A percentile compares a stretch with the other conserved stretches of the same genome.
These are phyloP conservation scores for Naganishia vishniacii DNA, from an alignment of 768 basidiomycete species.

Conservation along the genomic window DNA sequence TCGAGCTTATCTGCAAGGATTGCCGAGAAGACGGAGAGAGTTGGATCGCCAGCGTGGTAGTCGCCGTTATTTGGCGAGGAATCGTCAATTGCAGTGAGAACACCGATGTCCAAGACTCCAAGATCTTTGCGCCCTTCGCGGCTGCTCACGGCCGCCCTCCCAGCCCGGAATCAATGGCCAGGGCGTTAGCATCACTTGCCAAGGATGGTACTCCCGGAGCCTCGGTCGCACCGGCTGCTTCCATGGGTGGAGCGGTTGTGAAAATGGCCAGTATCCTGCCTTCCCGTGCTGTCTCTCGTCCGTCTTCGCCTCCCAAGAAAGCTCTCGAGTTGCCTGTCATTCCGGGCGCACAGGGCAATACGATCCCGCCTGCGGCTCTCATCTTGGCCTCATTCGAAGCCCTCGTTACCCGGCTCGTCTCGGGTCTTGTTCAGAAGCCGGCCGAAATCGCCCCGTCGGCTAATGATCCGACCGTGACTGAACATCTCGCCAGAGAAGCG, in stretches of 20 bases:
- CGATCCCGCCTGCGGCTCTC: slow-evolving; percentile 33
- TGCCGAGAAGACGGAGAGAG: slow-evolving; percentile 47
- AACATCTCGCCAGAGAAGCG: slow-evolving; percentile 46
- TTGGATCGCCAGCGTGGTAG: slow-evolving; percentile 46
- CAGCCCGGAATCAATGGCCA: slow-evolving; percentile 38
- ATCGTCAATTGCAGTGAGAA: slow-evolving; percentile 38
- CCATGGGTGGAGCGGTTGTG: slow-evolving; percentile 35
- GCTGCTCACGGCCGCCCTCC: slow-evolving; percentile 35
- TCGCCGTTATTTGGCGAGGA: slow-evolving; percentile 47
- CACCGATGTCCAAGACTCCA: slow-evolving; percentile 24
- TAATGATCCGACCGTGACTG: slow-evolving; percentile 37
- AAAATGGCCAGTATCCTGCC: slow-evolving; percentile 45
- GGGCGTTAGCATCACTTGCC: slow-evolving; percentile 37
- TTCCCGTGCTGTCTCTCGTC: slow-evolving; percentile 43
- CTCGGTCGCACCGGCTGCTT: slow-evolving; percentile 25
- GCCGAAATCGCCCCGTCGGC: slow-evolving; percentile 16
- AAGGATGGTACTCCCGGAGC: slow-evolving; percentile 30
- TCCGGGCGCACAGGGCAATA: slow-evolving; percentile 10
- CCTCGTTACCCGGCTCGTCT: slow-evolving; percentile 40
- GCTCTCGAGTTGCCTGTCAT: background rate
- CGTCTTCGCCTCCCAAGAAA: slow-evolving; percentile 42
- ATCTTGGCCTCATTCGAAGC: slow-evolving; percentile 45
- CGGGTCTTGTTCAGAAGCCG: slow-evolving; percentile 41
- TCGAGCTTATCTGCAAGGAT: slow-evolving; percentile 43
- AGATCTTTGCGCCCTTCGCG: slow-evolving; percentile 6